These are phyloP conservation scores for Pythium pectinolyticum DNA, from an alignment of 352 stramenopile genomes.

Conservation along the genomic window DNA sequence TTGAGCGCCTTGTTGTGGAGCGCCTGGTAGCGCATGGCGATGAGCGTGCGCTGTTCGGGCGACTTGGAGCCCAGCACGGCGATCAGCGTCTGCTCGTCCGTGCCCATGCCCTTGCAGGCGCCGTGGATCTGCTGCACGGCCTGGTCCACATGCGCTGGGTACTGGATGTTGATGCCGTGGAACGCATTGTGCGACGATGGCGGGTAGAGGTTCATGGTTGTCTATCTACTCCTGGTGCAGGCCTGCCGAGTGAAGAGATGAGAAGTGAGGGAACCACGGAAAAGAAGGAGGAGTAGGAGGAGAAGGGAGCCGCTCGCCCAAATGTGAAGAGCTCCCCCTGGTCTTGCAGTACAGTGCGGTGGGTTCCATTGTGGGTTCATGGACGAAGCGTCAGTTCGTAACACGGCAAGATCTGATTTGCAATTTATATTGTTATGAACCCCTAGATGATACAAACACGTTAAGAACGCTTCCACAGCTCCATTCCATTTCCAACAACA, in stretches of 20 bases:
- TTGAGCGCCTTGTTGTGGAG: conserved; percentile 60
- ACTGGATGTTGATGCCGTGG: conserved; percentile 44
- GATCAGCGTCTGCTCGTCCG: conserved; percentile 75
- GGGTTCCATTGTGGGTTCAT: conserved; percentile 1
- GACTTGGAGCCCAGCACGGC: conserved; percentile 67
- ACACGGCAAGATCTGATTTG: background rate
- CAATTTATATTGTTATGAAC: background rate
- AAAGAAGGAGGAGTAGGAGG: background rate
- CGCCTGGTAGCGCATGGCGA: conserved; percentile 69
- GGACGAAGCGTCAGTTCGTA: conserved; percentile 1
- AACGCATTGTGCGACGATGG: conserved; percentile 55
- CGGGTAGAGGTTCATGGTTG: conserved; percentile 55
- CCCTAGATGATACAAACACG: background rate
- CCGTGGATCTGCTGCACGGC: conserved; percentile 66
- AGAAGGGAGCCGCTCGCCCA: background rate
- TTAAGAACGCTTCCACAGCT: conserved; percentile 1
- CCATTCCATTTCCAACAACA: background rate
- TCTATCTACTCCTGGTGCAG: background rate
- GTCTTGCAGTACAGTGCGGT: background rate
- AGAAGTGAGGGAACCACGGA: background rate
- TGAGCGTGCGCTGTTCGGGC: conserved; percentile 64
- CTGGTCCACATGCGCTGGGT: conserved; percentile 56
- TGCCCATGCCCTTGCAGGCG: conserved; percentile 68
- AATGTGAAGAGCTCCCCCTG: background rate
- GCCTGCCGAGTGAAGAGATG: too few species aligned